These are phyloP conservation scores for Pachyrhizus erosus DNA, from an alignment of 306 rosid species.

Conservation along the genomic window DNA sequence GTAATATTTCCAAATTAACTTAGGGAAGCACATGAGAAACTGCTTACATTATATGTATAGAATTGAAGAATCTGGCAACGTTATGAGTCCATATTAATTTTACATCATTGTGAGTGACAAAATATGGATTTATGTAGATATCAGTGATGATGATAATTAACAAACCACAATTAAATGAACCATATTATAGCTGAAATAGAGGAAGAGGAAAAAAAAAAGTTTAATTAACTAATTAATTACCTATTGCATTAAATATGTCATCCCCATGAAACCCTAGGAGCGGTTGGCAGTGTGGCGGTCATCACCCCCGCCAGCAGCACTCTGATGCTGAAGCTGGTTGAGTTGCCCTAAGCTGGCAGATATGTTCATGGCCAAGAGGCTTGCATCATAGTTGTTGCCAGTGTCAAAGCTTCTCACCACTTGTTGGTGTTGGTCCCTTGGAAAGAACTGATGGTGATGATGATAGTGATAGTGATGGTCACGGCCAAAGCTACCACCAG, in stretches of 20 bases:
- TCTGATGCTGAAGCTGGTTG: slow-evolving; percentile 75
- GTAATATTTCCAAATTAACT: slow-evolving; percentile 4
- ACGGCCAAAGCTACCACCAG: slow-evolving; percentile 38
- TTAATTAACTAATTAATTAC: slow-evolving; percentile 28
- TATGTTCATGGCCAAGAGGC: slow-evolving; percentile 79
- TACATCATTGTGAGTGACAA: slow-evolving; percentile 32
- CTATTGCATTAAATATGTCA: slow-evolving; percentile 41
- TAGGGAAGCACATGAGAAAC: background rate
- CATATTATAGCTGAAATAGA: background rate
- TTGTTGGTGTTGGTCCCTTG: slow-evolving; percentile 25
- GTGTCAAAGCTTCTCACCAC: slow-evolving; percentile 37
- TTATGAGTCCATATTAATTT: slow-evolving; percentile 11
- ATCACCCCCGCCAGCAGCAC: slow-evolving; percentile 56
- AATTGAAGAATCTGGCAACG: slow-evolving; percentile 36
- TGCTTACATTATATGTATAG: slow-evolving; percentile 26
- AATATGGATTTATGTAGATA: slow-evolving; percentile 37
- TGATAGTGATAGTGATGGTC: slow-evolving; percentile 43
- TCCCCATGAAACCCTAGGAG: slow-evolving; percentile 62
- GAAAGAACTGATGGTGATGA: slow-evolving; percentile 72
- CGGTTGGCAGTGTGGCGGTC: slow-evolving; percentile 93
- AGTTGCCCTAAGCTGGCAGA: slow-evolving; percentile 81
- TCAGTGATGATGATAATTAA: slow-evolving; percentile 21
- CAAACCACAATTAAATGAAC: slow-evolving; percentile 36
- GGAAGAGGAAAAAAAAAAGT: background rate
- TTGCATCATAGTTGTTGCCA: slow-evolving; percentile 68